Evolutionary conservation across 331 rosid genomes (phyloP), one percentile per base, ranked within the genome.

Genomic region (Phaseolus coccineus): DNA sequence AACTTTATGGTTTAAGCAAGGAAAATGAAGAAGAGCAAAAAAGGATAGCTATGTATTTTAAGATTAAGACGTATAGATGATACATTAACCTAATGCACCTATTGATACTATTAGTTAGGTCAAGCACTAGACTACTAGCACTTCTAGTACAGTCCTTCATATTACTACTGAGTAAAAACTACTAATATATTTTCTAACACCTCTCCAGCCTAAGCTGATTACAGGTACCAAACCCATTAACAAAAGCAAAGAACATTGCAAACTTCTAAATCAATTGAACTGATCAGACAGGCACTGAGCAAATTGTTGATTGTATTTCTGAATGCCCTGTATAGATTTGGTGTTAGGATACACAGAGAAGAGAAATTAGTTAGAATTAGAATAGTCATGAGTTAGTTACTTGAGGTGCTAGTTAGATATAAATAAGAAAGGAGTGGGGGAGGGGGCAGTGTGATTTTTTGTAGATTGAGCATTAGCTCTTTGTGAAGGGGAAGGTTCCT

Each of bases 11-110:
- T 61, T 62, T 46, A 61, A 0, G 48, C 48, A 9, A 61, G 59
- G 53, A 42, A 46, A 44, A 10, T 12, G 59, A 46, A 42, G 35
- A 74, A 42, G 51, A 22, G 66, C 39, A 25, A 39, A 30, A 27
- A 39, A 30, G 2, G 50, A 10, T 56, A 73, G 19, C 46, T 42
- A 15, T 27, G 30, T 28, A 59, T 59, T 74, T 27, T 74, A n/a
- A 8, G 59, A 27, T 44, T 59, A 74, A 27, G 58, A 46, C 59
- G 19, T 59, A 30, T 16, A 50, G 69, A 69, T 69, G 69, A 69
- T 69, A 48, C 44, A 8, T 44, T 53, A 72, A 5, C 66, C 39
- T 56, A 55, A 73, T 56, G 67, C 77, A 47, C 24, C 15, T 7
- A 16, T 15, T 15, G 7, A 24, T 35, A 24, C 48, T 76, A 30